These are phyloP conservation scores for Aspergillus oerlinghausenensis DNA, from an alignment of 2,329 filamentous ascomycete genomes.

Conservation along the genomic window DNA sequence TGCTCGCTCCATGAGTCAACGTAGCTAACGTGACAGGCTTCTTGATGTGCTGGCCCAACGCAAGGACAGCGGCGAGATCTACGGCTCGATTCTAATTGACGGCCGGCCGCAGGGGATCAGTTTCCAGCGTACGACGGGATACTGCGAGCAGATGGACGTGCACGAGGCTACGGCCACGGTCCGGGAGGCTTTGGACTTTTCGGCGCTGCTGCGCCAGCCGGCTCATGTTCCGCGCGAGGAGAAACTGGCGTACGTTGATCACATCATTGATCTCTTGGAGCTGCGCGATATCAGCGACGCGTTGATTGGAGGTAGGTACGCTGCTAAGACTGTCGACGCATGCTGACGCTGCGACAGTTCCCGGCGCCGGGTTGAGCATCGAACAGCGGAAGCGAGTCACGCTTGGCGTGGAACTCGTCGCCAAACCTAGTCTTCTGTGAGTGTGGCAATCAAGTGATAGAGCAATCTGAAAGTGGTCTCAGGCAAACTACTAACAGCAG, in stretches of 20 bases:
- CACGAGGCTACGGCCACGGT: conserved; percentile 62
- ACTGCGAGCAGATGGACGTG: conserved; percentile 60
- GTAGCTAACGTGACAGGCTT: conserved; percentile 23
- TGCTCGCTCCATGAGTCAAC: not conserved
- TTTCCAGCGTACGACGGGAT: conserved; percentile 50
- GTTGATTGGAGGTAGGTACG: conserved; percentile 50
- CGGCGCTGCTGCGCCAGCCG: conserved; percentile 58
- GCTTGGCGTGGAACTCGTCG: conserved; percentile 56
- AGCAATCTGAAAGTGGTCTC: no score
- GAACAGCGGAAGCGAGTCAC: conserved; percentile 63
- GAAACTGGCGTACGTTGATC: conserved; percentile 62
- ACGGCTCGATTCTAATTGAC: conserved; percentile 41
- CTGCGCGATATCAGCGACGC: conserved; percentile 60
- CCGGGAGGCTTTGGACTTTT: conserved; percentile 60
- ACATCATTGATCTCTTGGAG: conserved; percentile 61
- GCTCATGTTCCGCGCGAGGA: conserved; percentile 50
- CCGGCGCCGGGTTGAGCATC: conserved; percentile 57
- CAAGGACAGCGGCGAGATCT: conserved; percentile 40
- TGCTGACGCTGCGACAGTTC: conserved; percentile 17
- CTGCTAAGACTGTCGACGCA: not conserved
- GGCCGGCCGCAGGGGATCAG: conserved; percentile 38
- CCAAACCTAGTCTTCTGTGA: conserved; percentile 53
- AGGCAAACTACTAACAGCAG: no score
- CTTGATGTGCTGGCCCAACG: conserved; percentile 42
- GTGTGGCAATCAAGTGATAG: no score